Evolutionary conservation across 1,139 yeast species (phyloP).

Genomic region (Yueomyces sp.): DNA sequence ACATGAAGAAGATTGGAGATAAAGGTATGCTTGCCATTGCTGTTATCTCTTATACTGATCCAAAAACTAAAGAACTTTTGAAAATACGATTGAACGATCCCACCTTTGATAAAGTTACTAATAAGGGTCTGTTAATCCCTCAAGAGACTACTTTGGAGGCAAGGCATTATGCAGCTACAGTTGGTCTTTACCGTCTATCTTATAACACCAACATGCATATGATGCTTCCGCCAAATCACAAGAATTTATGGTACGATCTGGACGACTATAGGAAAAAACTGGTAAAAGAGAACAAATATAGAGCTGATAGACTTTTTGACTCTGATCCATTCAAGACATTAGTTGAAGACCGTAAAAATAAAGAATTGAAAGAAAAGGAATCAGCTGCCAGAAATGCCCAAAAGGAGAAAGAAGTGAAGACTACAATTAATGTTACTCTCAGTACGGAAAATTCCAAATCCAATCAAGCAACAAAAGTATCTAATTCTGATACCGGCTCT

Average conservation of each 20-base stretch:
- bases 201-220: constrained; percentile 73
- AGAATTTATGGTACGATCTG: constrained; percentile 62
- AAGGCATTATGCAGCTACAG: constrained; percentile 81
- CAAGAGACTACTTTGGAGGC: constrained; percentile 82
- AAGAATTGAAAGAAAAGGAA: constrained; percentile 34
- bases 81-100: constrained; percentile 54
- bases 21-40: constrained; percentile 54
- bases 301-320: constrained; percentile 42
- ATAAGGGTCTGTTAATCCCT: constrained; percentile 34
- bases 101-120: constrained; percentile 24
- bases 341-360: constrained; percentile 38
- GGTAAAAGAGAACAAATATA: constrained; percentile 32
- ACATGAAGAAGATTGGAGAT: constrained; percentile 40
- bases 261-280: constrained; percentile 43
- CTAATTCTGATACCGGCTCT: not conserved
- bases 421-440: constrained; percentile 19
- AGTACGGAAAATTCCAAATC: constrained; percentile 4
- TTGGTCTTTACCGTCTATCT: constrained; percentile 67
- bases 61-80: constrained; percentile 62
- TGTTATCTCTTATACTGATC: constrained; percentile 57
- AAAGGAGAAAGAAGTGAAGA: constrained; percentile 25
- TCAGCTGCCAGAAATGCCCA: constrained; percentile 27
- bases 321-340: constrained; percentile 61
- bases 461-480: not conserved
- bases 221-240: constrained; percentile 76